A percentile compares a stretch with the other conserved stretches of the same genome.
Conservation (phyloP, 2,329 filamentous ascomycete species). For the Aspergillus sp. region DNA sequence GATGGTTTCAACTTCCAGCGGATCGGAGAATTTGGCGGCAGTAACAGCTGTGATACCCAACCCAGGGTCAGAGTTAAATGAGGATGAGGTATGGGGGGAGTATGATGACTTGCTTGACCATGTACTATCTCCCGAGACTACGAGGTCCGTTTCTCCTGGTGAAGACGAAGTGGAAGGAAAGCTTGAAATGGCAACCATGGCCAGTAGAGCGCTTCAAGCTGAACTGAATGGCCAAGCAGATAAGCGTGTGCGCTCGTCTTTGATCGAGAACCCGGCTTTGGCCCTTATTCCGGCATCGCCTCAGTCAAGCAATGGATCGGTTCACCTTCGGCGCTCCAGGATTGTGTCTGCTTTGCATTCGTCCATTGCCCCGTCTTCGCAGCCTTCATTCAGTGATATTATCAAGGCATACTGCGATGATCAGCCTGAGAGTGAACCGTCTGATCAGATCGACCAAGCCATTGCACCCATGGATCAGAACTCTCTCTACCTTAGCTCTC, state of each 20-base stretch:
- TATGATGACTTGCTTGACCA: conserved; percentile 86
- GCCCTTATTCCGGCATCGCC: conserved; percentile 24
- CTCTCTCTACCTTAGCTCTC: conserved; percentile 28
- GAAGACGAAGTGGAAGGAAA: conserved; percentile 23
- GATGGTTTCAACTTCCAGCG: conserved; percentile 63
- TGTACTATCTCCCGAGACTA: conserved; percentile 51
- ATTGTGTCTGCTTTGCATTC: conserved; percentile 53
- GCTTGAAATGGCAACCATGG: conserved; percentile 39
- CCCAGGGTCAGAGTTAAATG: conserved; percentile 61
- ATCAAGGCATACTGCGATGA: conserved; percentile 50
- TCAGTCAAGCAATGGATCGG: conserved; percentile 34
- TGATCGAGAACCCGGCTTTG: conserved; percentile 23
- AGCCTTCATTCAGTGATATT: conserved; percentile 55
- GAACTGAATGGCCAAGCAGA: conserved; percentile 27
- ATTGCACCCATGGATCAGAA: conserved; percentile 24
- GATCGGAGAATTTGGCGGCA: conserved; percentile 61
- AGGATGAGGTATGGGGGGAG: conserved; percentile 93
- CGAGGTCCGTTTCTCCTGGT: conserved; percentile 16
- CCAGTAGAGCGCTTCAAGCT: conserved; percentile 39
- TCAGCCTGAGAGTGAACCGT: conserved; percentile 21
- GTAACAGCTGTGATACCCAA: conserved; percentile 67
- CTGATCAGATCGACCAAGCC: conserved; percentile 20
- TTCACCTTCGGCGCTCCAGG: conserved; percentile 49
- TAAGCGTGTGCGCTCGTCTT: conserved; percentile 9
- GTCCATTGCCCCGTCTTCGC: conserved; percentile 50